These are phyloP conservation scores for Lineolata rhizophorae DNA, from an alignment of 495 filamentous ascomycete species.

Conservation along the genomic window DNA sequence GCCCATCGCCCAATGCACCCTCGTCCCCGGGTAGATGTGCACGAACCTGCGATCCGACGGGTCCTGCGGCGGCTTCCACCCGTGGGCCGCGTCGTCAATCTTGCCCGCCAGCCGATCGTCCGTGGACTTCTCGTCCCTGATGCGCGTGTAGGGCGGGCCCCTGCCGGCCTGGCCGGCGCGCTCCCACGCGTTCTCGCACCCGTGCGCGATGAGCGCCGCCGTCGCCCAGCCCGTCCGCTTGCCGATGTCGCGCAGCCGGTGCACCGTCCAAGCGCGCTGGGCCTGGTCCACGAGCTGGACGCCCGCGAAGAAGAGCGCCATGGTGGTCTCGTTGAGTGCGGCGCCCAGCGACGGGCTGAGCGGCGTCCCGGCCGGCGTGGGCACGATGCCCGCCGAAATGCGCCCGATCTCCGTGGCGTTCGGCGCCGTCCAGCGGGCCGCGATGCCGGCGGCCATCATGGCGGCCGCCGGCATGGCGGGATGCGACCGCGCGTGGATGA, in stretches of 20 bases:
- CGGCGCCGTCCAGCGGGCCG: conserved; percentile 40
- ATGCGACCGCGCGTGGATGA: conserved; percentile 55
- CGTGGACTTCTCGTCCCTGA: conserved; percentile 8
- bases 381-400: conserved; percentile 54
- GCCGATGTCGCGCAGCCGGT: conserved; percentile 48
- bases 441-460: conserved; percentile 59
- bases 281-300: conserved; percentile 51
- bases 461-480: conserved; percentile 83
- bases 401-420: conserved; percentile 58
- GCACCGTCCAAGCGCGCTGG: conserved; percentile 58
- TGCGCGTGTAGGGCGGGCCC: conserved; percentile 46
- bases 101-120: conserved; percentile 10
- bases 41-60: conserved; percentile 30
- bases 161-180: conserved; percentile 44
- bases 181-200: conserved; percentile 69
- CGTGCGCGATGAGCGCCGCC: conserved; percentile 52
- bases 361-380: conserved; percentile 1
- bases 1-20: conserved; percentile 35
- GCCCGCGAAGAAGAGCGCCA: conserved; percentile 68
- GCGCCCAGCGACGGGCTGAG: conserved; percentile 67
- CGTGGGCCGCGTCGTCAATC: conserved; percentile 5
- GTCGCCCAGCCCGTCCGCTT: conserved; percentile 75
- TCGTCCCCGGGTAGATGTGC: conserved; percentile 19
- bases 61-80: conserved; percentile 11
- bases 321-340: conserved; percentile 54